phyloP scores from a whole-genome alignment of 768 basidiomycete genomes.

The Lactarius vividus region DNA sequence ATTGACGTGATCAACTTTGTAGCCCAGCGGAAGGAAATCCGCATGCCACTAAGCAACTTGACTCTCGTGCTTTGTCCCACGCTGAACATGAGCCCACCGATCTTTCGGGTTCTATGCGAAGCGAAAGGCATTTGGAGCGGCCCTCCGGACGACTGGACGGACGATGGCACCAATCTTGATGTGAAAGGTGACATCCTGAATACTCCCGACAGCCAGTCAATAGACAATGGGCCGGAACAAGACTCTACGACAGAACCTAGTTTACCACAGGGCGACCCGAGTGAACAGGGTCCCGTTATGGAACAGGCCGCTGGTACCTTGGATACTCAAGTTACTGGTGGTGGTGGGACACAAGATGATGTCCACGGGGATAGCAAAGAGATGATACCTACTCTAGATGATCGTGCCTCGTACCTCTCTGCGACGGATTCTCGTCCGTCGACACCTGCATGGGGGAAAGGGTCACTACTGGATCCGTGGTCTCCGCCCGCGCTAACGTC shows the following conservation, averaged over 20 bases:
- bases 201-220: constrained; percentile 4
- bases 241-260: constrained; percentile 9
- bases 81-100: constrained; percentile 70
- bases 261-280: constrained; percentile 8
- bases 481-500: constrained; percentile 23
- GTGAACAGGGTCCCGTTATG: neutral
- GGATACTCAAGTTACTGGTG: constrained; percentile 6
- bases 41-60: constrained; percentile 91
- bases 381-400: constrained; percentile 7
- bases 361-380: neutral
- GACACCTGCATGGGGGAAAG: constrained; percentile 23
- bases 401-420: constrained; percentile 21
- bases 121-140: constrained; percentile 62
- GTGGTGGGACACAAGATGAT: constrained; percentile 5
- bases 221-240: constrained; percentile 1
- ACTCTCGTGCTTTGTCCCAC: constrained; percentile 87
- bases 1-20: constrained; percentile 78
- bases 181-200: constrained; percentile 4
- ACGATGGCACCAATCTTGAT: constrained; percentile 15
- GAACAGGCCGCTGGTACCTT: neutral
- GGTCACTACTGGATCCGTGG: constrained; percentile 22
- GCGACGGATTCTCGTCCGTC: constrained; percentile 23
- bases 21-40: constrained; percentile 67
- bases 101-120: constrained; percentile 73
- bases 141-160: constrained; percentile 23